A percentile compares a stretch with the other conserved stretches of the same genome.
Evolutionary conservation across 306 rosid species (phyloP).

Genomic region (Prinsepia uniflora): DNA sequence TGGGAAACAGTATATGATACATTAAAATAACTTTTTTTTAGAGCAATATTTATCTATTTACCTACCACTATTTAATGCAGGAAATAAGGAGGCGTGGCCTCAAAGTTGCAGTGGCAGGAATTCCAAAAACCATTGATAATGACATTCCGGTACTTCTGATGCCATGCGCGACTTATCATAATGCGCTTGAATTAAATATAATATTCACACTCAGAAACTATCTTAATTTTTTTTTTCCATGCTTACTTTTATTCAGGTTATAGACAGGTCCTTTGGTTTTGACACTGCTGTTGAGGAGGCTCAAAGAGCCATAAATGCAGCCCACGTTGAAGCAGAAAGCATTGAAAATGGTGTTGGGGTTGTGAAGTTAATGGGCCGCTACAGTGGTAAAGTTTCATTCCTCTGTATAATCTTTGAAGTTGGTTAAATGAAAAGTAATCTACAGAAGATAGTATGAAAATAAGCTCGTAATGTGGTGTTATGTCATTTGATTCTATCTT

Average conservation of each 20-base stretch:
- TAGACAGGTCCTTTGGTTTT: slow-evolving; percentile 60
- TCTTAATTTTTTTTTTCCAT: background rate
- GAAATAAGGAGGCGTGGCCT: slow-evolving; percentile 54
- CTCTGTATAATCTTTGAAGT: background rate
- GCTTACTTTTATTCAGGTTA: slow-evolving; percentile 32
- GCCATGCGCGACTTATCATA: background rate
- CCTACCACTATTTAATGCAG: slow-evolving; percentile 18
- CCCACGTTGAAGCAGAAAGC: slow-evolving; percentile 70
- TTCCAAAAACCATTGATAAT: slow-evolving; percentile 58
- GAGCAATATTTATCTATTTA: background rate
- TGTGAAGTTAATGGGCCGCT: slow-evolving; percentile 75
- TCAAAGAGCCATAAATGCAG: slow-evolving; percentile 61
- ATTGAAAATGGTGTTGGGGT: slow-evolving; percentile 63
- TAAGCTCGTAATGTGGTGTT: background rate
- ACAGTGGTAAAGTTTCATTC: slow-evolving; percentile 50
- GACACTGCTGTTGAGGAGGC: slow-evolving; percentile 66
- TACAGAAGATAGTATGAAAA: background rate
- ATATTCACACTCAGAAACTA: background rate
- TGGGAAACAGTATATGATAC: background rate
- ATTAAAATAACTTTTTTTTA: background rate
- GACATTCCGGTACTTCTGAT: slow-evolving; percentile 42
- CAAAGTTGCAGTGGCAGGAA: slow-evolving; percentile 54
- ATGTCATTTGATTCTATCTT: background rate
- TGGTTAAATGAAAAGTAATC: background rate
- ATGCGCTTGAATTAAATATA: background rate